These are phyloP conservation scores for Kurtzmaniella quercitrusa DNA, from an alignment of 1,139 yeast genomes.

Conservation along the genomic window DNA sequence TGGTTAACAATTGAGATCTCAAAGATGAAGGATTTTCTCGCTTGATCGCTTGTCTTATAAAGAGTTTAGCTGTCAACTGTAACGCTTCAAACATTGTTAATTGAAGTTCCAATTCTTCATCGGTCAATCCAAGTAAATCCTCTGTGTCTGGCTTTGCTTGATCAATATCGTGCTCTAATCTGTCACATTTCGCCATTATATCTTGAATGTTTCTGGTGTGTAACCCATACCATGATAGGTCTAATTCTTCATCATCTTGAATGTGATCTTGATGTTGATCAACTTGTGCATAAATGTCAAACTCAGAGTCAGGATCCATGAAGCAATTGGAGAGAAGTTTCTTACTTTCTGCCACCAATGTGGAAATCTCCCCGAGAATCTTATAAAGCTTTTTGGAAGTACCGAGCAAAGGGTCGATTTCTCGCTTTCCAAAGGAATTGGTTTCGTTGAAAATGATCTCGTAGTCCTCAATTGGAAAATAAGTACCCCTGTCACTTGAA, in stretches of 20 bases:
- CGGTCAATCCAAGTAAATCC: conserved; percentile 45
- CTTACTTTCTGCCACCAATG: conserved; percentile 52
- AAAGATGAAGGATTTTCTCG: conserved; percentile 59
- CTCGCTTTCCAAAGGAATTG: conserved; percentile 30
- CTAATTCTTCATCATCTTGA: not conserved
- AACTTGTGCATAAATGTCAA: too few species aligned
- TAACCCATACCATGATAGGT: not conserved
- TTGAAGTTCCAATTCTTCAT: conserved; percentile 60
- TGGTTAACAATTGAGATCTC: conserved; percentile 58
- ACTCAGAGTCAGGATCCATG: not conserved
- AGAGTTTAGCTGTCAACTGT: conserved; percentile 66
- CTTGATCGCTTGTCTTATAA: conserved; percentile 59
- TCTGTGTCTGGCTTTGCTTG: conserved; percentile 49
- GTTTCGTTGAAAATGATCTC: conserved; percentile 45
- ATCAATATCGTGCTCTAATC: conserved; percentile 48
- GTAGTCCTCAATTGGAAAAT: conserved; percentile 54
- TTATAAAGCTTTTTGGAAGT: conserved; percentile 64
- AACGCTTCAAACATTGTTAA: conserved; percentile 68
- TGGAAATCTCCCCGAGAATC: conserved; percentile 65
- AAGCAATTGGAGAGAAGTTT: conserved; percentile 11
- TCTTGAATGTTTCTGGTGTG: not conserved
- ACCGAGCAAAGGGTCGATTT: conserved; percentile 67
- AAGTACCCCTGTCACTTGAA: conserved; percentile 54
- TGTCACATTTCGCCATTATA: conserved; percentile 30
- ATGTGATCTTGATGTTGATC: not conserved